Base-by-base conservation (phyloP, 1,284 basidiomycete genomes). In the Inonotus obliquus region DNA sequence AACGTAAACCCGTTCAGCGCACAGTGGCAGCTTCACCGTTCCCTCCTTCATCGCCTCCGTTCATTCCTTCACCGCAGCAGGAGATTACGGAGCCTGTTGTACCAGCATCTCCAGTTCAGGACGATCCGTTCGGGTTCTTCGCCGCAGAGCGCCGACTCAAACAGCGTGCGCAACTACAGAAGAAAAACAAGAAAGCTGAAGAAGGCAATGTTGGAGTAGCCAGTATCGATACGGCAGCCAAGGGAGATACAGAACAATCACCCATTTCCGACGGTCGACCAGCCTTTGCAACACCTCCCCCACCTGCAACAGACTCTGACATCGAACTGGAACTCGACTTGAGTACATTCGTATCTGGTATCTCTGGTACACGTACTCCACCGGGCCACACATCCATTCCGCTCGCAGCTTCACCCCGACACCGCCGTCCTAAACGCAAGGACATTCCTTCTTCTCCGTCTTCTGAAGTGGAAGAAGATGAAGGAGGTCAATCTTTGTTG, bases 41-140 rank as follows among this genome's bases (percentile, higher is more conserved):
- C 29, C 60, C 61, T 19, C 61, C 60, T 1, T 61, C 61, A 0
- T 62, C 61, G 4, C 53, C 59, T 23, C 55, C 52, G 17, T 55
- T 55, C 35, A n/a, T 49, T 54, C 21, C 39, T 13, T 60, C 59
- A 11, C 53, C 48, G n/a, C 55, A 35, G 19, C 47, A 44, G 21
- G 38, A 54, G n/a, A 25, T 25, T 13, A 7, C 21, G 5, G n/a
- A 45, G 14, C 23, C 25, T 5, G 17, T 2, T 19, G 27, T 52
- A 6, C 10, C 25, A 35, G 14, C 51, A 11, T n/a, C 41, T 17
- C 17, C 17, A 44, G 41, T 21, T 7, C 39, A 11, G 13, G 59
- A 62, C 27, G 60, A 62, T 32, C 61, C 61, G 17, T 62, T 62
- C 19, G 61, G 61, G 0, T 62, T 62, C 47, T 32, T 62, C n/a